Percentiles rank a stretch among this genome's conserved stretches.
These are phyloP conservation scores for Camillea tinctor DNA, from an alignment of 2,329 filamentous ascomycete species.

Conservation along the genomic window DNA sequence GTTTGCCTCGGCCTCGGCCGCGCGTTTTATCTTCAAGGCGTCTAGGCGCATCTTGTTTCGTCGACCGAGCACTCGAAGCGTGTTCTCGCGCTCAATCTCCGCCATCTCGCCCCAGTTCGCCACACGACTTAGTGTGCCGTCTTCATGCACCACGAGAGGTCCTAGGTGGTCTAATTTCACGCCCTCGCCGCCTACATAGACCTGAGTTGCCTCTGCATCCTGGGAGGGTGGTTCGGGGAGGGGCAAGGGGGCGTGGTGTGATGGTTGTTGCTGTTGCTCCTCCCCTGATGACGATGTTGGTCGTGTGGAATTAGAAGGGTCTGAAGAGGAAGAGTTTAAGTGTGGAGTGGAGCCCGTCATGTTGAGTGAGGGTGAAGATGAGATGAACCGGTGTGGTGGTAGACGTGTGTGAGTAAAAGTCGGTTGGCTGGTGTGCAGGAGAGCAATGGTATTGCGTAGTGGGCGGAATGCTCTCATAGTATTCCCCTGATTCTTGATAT, in stretches of 20 bases:
- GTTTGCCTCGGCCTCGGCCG: slow-evolving; percentile 23
- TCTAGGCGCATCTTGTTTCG: slow-evolving; percentile 64
- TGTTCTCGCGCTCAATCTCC: slow-evolving; percentile 64
- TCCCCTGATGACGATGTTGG: background rate
- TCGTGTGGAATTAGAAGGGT: background rate
- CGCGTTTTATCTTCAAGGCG: slow-evolving; percentile 44
- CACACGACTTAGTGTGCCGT: slow-evolving; percentile 70
- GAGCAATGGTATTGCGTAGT: background rate
- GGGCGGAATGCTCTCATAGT: background rate
- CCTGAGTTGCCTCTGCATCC: slow-evolving; percentile 10
- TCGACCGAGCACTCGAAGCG: slow-evolving; percentile 64
- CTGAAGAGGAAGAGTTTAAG: background rate
- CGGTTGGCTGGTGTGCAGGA: background rate
- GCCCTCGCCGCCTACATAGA: slow-evolving; percentile 37
- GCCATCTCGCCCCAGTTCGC: slow-evolving; percentile 73
- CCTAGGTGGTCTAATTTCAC: slow-evolving; percentile 68
- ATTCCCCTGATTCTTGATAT: no score
- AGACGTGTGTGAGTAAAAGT: background rate
- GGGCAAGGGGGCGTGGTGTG: slow-evolving; percentile 12
- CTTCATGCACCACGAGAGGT: slow-evolving; percentile 70
- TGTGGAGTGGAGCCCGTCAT: background rate
- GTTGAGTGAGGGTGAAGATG: background rate
- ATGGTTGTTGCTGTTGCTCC: slow-evolving; percentile 1
- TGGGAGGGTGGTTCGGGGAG: slow-evolving; percentile 20
- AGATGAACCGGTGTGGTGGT: background rate